These are phyloP conservation scores for Ophiostoma angusticollis DNA, from an alignment of 2,329 filamentous ascomycete genomes.

Conservation along the genomic window DNA sequence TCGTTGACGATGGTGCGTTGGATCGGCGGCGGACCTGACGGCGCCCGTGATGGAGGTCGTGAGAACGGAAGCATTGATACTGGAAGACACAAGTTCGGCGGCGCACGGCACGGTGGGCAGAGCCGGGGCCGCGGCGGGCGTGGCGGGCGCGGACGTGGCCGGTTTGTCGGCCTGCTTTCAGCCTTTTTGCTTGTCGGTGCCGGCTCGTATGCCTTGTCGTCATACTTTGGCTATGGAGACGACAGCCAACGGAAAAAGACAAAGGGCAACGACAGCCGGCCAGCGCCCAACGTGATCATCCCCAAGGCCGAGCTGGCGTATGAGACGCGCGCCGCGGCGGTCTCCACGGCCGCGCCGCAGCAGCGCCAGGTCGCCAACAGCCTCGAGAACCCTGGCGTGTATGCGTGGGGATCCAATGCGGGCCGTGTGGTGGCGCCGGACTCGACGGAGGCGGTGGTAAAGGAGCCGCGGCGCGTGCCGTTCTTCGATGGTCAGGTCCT, in stretches of 20 bases:
- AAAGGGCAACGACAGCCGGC: not conserved
- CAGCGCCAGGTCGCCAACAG: constrained; percentile 79
- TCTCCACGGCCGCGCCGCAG: constrained; percentile 53
- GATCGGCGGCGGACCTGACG: constrained; percentile 1
- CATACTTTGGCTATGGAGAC: too few species aligned
- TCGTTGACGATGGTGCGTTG: constrained; percentile 3
- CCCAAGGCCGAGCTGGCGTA: constrained; percentile 45
- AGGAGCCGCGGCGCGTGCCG: constrained; percentile 61
- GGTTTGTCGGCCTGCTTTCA: constrained; percentile 8
- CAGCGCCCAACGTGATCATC: constrained; percentile 8
- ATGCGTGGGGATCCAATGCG: constrained; percentile 82
- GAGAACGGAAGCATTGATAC: too few species aligned
- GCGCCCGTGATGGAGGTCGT: not conserved
- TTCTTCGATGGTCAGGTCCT: constrained; percentile 79
- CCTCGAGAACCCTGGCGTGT: constrained; percentile 73
- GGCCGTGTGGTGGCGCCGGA: constrained; percentile 77
- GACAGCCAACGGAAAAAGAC: constrained; percentile 16
- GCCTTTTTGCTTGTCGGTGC: constrained; percentile 13
- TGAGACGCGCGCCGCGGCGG: constrained; percentile 44
- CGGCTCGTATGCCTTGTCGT: constrained; percentile 14
- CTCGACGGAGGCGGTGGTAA: constrained; percentile 64
- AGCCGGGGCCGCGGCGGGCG: not conserved
- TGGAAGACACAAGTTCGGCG: too few species aligned
- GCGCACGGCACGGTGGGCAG: not conserved
- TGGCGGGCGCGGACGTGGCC: not conserved